phyloP scores from a whole-genome alignment of 2,329 filamentous ascomycete species.

The Claviceps paspali region DNA sequence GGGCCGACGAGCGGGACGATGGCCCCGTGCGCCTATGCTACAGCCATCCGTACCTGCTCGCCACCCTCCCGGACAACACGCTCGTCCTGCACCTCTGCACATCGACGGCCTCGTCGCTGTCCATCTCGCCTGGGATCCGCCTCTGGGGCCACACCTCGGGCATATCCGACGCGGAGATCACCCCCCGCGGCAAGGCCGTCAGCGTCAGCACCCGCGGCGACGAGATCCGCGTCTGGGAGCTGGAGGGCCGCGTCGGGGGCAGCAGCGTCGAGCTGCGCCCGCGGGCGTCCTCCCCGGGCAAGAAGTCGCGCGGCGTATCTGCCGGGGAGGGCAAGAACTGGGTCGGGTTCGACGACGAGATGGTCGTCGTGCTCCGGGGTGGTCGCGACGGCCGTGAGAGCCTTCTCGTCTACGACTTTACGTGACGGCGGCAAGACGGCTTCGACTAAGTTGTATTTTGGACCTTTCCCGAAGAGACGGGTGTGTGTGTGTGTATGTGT shows the following conservation, averaged over 20 bases:
- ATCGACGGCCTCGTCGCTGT: constrained; percentile 50
- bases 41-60: constrained; percentile 70
- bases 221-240: constrained; percentile 75
- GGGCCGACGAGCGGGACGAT: constrained; percentile 13
- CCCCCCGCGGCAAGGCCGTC: constrained; percentile 71
- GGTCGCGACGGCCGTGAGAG: constrained; percentile 51
- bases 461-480: too few relatives aligned
- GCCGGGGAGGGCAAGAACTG: too few relatives aligned
- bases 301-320: too few relatives aligned
- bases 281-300: too few relatives aligned
- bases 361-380: constrained; percentile 74
- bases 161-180: constrained; percentile 74
- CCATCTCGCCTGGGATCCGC: constrained; percentile 56
- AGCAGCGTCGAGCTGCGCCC: constrained; percentile 40
- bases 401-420: constrained; percentile 79
- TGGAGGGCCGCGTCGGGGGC: constrained; percentile 52
- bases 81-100: constrained; percentile 69
- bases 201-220: constrained; percentile 73
- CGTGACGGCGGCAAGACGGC: too few relatives aligned
- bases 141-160: constrained; percentile 89
- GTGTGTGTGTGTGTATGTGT: background rate
- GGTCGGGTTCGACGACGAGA: constrained; percentile 83
- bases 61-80: constrained; percentile 76
- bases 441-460: too few relatives aligned
- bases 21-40: constrained; percentile 53